A percentile compares a stretch with the other conserved stretches of the same genome.
These are phyloP conservation scores for Polymyxa betae DNA, from an alignment of 208 protist genomes.

Conservation along the genomic window DNA sequence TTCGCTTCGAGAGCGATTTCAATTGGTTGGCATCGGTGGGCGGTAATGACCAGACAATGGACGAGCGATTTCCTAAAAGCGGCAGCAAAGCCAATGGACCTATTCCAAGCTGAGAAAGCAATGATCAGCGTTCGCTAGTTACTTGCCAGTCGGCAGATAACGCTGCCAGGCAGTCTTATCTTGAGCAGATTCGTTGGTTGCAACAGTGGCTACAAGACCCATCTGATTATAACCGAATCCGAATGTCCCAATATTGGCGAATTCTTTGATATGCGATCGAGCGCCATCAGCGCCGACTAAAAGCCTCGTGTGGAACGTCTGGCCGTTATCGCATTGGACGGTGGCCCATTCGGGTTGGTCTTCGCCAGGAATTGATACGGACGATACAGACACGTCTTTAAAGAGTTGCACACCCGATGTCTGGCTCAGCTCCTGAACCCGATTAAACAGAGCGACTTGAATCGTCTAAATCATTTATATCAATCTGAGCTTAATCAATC, in stretches of 20 bases:
- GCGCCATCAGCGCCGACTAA: constrained; percentile 13
- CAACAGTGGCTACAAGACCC: neutral
- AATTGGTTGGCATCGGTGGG: neutral
- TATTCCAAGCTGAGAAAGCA: neutral
- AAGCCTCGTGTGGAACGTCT: neutral
- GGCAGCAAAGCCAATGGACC: constrained; percentile 9
- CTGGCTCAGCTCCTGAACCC: neutral
- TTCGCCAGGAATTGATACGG: too few relatives aligned
- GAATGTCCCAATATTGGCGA: constrained; percentile 2
- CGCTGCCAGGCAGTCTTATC: neutral
- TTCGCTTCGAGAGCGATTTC: neutral
- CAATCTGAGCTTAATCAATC: too few relatives aligned
- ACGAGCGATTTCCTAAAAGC: neutral
- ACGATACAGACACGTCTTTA: neutral
- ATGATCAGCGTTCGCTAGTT: neutral
- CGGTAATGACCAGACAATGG: constrained; percentile 24
- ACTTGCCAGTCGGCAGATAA: constrained; percentile 23
- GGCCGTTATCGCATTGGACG: neutral
- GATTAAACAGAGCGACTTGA: neutral
- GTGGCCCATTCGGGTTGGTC: neutral
- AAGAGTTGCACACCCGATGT: neutral
- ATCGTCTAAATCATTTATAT: neutral
- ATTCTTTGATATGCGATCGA: neutral
- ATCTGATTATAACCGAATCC: neutral
- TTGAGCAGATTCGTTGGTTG: neutral